Base-by-base conservation (phyloP, 208 protist species). In the Polymyxa betae region DNA sequence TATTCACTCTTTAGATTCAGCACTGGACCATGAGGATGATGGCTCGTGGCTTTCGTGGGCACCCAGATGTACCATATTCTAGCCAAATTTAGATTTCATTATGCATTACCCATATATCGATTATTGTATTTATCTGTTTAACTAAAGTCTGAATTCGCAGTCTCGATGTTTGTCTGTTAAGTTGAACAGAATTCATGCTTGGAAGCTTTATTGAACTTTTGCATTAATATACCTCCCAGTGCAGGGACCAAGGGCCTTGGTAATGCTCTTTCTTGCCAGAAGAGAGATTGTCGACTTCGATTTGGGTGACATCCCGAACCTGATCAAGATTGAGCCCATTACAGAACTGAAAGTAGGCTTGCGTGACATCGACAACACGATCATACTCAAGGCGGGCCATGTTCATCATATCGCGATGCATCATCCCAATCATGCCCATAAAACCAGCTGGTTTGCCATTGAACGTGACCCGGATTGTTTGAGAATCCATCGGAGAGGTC, bases 401-500 rank as follows among this genome's bases (percentile, higher is more conserved):
- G 12, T 35, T 35, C 16, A 5, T 35, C 5, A 20, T 5, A 12
- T 5, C 72, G 12, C 72, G 72, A n/a, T 82, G 72, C 72, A n/a
- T n/a, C 72, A 82, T 82, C 35, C 72, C 72, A 12, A 82, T 35
- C 72, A 82, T 5, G 72, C 72, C 72, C 16, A 35, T 82, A n/a
- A 45, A 82, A 5, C 72, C 72, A n/a, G 72, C 72, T 12, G 5
- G 10, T 5, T 5, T 82, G 16, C 72, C 72, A 12, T 82, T 43
- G 16, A 82, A 35, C 35, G 72, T 40, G 16, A 82, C 72, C 16
- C n/a, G 72, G n/a, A 82, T 43, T 5, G 5, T 35, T n/a, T 35
- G 40, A 5, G 72, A 82, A 82, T 82, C 72, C 72, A 82, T 82
- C 72, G 72, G 72, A 5, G 72, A 82, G 16, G 72, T 82, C 16